These are phyloP conservation scores for Elongisporangium senticosum DNA, from an alignment of 352 stramenopile species.

Conservation along the genomic window DNA sequence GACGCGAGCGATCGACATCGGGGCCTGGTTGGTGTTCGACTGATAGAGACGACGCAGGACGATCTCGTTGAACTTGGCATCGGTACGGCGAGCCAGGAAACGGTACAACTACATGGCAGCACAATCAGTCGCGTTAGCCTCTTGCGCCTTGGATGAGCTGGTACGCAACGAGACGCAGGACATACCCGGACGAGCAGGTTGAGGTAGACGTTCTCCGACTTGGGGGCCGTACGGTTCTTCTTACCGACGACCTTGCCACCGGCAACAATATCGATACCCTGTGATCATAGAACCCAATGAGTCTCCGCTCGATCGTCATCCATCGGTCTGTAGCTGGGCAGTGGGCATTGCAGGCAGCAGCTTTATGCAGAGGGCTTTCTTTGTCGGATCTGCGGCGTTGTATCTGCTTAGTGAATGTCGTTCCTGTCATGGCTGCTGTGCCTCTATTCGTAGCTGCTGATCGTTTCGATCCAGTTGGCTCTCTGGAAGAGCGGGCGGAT, in stretches of 20 bases:
- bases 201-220: constrained; percentile 99
- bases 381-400: neutral
- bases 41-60: constrained; percentile 99
- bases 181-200: constrained; percentile 94
- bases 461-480: neutral
- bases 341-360: neutral
- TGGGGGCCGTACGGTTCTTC: constrained; percentile 97
- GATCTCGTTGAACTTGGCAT: constrained; percentile 98
- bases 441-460: neutral
- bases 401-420: neutral
- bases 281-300: constrained; percentile 12
- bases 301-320: neutral
- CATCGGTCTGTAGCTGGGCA: neutral
- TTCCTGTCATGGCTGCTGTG: neutral
- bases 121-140: neutral
- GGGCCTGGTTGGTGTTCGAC: constrained; percentile 98
- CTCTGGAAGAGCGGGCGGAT: neutral
- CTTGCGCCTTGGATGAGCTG: neutral
- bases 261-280: constrained; percentile 99
- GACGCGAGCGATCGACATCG: constrained; percentile 95
- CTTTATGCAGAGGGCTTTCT: too few species aligned
- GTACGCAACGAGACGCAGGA: constrained; percentile 3
- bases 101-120: constrained; percentile 77
- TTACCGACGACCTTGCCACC: constrained; percentile 97
- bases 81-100: constrained; percentile 97